Percentiles rank a stretch among this genome's conserved stretches.
Conservation (phyloP, 2,329 filamentous ascomycete species). For the Fusarium bulbicola region DNA sequence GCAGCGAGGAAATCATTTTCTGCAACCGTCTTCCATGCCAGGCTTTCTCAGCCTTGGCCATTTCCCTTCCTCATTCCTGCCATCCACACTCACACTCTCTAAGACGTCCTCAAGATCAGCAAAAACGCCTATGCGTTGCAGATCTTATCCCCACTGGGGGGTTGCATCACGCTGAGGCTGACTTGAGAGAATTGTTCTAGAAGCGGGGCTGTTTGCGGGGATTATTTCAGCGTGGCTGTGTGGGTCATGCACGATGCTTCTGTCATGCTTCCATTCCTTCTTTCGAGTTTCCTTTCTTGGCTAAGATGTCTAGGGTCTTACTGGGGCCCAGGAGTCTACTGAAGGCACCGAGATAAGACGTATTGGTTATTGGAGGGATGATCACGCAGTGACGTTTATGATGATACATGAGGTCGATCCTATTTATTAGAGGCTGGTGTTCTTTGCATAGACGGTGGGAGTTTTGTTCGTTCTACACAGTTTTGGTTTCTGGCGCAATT, state of each 20-base stretch:
- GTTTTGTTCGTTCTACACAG: constrained; percentile 9
- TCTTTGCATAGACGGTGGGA: constrained; percentile 30
- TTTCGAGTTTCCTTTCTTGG: constrained; percentile 33
- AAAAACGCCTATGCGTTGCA: constrained; percentile 33
- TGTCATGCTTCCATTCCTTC: constrained; percentile 36
- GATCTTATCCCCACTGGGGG: constrained; percentile 25
- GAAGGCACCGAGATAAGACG: constrained; percentile 35
- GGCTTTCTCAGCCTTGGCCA: constrained; percentile 22
- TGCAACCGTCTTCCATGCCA: not conserved
- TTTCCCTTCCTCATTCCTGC: constrained; percentile 16
- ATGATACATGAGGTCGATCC: constrained; percentile 31
- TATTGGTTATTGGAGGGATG: constrained; percentile 21
- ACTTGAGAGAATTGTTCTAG: constrained; percentile 47
- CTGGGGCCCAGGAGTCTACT: constrained; percentile 7
- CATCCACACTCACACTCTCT: constrained; percentile 4
- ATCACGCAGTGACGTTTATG: constrained; percentile 32
- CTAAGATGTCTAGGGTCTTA: not conserved
- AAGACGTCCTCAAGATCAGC: constrained; percentile 10
- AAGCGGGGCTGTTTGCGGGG: constrained; percentile 40
- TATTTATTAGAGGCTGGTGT: constrained; percentile 19
- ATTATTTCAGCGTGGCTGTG: constrained; percentile 30
- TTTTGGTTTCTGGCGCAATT: constrained; percentile 1
- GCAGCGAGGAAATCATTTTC: not conserved
- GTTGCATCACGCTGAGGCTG: constrained; percentile 36
- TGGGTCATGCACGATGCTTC: constrained; percentile 30